Conservation (phyloP, 1,284 basidiomycete species). For the Ceratorhiza oryzae-sativae region DNA sequence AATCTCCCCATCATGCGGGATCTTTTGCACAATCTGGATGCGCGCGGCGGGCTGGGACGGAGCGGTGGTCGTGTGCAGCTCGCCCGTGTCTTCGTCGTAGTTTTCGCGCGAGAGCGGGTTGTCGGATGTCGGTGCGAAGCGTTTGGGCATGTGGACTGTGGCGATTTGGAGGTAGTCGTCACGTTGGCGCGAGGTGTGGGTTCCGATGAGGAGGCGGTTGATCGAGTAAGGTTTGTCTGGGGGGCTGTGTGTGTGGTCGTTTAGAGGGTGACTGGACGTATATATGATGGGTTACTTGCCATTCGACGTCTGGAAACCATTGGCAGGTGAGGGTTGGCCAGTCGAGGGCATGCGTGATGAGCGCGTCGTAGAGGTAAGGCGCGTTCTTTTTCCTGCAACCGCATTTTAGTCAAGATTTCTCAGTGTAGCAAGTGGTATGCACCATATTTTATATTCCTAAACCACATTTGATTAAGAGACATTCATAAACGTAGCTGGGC, state of each 20-base stretch:
- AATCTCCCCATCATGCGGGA: constrained; percentile 96
- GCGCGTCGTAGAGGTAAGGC: constrained; percentile 95
- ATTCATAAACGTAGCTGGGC: constrained; percentile 32
- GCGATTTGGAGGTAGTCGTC: constrained; percentile 98
- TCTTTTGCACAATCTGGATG: constrained; percentile 90
- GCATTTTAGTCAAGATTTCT: not conserved
- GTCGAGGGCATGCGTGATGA: constrained; percentile 96
- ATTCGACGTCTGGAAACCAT: constrained; percentile 98
- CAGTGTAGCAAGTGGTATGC: not conserved
- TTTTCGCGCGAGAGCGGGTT: constrained; percentile 33
- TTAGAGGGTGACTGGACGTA: not conserved
- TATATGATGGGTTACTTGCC: constrained; percentile 58
- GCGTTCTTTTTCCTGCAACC: constrained; percentile 91
- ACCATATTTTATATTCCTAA: constrained; percentile 87
- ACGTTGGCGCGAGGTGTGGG: constrained; percentile 95
- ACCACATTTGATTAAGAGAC: not conserved
- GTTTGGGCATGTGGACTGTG: constrained; percentile 90
- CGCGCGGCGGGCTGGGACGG: constrained; percentile 75
- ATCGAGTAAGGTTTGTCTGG: constrained; percentile 89
- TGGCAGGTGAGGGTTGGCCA: constrained; percentile 99
- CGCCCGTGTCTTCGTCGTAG: constrained; percentile 37
- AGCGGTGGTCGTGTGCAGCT: constrained; percentile 62
- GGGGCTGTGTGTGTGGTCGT: constrained; percentile 58
- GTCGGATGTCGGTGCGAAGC: constrained; percentile 45
- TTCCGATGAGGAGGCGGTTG: constrained; percentile 94